Conservation (phyloP, 768 basidiomycete species). For the Leccinum disarticulatum region DNA sequence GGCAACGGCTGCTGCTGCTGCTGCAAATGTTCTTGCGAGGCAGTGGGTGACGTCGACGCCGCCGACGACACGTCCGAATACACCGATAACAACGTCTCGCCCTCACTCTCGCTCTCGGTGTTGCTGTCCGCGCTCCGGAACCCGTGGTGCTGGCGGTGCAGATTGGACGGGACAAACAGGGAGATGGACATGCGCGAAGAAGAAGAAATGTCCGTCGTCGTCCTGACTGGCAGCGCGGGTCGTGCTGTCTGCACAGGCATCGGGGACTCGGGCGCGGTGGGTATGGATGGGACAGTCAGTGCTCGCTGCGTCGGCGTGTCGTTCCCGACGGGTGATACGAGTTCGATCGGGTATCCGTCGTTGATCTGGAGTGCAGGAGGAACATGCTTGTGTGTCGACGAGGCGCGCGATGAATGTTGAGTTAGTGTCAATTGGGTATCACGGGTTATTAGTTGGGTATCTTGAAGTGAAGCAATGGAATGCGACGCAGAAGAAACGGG, state of each 20-base stretch:
- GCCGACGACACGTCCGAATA: slow-evolving; percentile 38
- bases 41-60: slow-evolving; percentile 32
- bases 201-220: slow-evolving; percentile 10
- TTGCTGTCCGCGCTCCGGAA: slow-evolving; percentile 26
- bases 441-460: slow-evolving; percentile 25
- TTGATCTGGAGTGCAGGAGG: slow-evolving; percentile 33
- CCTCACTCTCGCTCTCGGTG: slow-evolving; percentile 35
- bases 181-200: slow-evolving; percentile 30
- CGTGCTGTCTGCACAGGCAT: slow-evolving; percentile 21
- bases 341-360: slow-evolving; percentile 21
- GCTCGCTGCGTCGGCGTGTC: slow-evolving; percentile 37
- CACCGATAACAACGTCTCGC: slow-evolving; percentile 29
- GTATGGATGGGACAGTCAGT: slow-evolving; percentile 53
- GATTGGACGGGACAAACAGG: slow-evolving; percentile 26
- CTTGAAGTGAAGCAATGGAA: slow-evolving; percentile 42
- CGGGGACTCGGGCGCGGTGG: slow-evolving; percentile 45
- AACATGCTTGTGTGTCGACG: slow-evolving; percentile 18
- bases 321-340: slow-evolving; percentile 10
- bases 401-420: slow-evolving; percentile 4
- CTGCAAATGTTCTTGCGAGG: slow-evolving; percentile 30
- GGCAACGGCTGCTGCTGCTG: slow-evolving; percentile 12
- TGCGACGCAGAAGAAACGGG: slow-evolving; percentile 15
- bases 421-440: slow-evolving; percentile 26
- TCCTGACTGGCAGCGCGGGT: slow-evolving; percentile 11
- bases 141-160: slow-evolving; percentile 17